These are phyloP conservation scores for Cotoneaster glaucophyllus DNA, from an alignment of 306 rosid genomes.

Conservation along the genomic window DNA sequence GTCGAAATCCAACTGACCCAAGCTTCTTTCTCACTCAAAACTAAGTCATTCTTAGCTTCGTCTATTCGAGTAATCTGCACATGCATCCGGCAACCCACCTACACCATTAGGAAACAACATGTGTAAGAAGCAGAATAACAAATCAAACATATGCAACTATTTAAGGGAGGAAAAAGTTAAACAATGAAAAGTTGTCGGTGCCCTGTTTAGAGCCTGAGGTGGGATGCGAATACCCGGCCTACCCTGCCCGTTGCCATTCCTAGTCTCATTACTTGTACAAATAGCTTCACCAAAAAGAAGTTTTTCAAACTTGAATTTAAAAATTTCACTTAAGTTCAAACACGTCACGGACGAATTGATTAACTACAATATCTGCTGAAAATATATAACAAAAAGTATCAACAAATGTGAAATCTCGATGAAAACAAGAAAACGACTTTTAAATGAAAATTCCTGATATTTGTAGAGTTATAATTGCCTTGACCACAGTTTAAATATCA, in stretches of 20 bases:
- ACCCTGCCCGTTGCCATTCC: background rate
- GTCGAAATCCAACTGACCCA: slow-evolving; percentile 59
- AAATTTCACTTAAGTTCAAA: background rate
- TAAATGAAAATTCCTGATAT: background rate
- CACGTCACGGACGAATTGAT: background rate
- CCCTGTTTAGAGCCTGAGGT: background rate
- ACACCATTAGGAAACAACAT: slow-evolving; percentile 21
- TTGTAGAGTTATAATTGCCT: background rate
- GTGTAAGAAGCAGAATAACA: slow-evolving; percentile 15
- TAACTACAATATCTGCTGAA: background rate
- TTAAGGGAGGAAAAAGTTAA: background rate
- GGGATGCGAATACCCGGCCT: background rate
- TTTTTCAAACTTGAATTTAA: background rate
- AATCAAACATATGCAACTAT: background rate
- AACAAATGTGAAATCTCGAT: background rate
- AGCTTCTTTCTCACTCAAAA: slow-evolving; percentile 78
- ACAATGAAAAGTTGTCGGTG: background rate
- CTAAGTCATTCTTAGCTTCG: slow-evolving; percentile 66
- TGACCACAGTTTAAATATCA: no score
- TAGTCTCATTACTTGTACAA: background rate
- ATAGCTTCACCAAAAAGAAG: background rate
- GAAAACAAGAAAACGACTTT: no score
- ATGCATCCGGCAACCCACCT: slow-evolving; percentile 67
- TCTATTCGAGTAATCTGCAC: slow-evolving; percentile 70
- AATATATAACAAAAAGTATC: no score